Evolutionary conservation across 2,329 filamentous ascomycete species (phyloP), one percentile per base, ranked within the genome.

Genomic region (Ceratocystis diversiconidia): DNA sequence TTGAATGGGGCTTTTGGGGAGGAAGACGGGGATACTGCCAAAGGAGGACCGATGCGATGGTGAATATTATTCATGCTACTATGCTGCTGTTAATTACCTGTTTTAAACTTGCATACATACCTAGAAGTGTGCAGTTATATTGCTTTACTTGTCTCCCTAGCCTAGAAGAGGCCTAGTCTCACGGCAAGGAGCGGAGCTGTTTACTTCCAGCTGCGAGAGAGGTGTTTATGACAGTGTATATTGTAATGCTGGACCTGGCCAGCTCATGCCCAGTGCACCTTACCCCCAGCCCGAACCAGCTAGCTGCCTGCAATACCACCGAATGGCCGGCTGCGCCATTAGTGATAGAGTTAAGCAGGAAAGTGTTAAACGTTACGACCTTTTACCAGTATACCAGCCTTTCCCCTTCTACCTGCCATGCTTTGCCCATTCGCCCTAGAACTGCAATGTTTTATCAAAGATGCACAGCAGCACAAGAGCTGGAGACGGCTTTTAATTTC

Each of bases 271-370:
- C 55, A 32, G 28, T 59, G 55, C 55, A 50, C 19, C 28, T 19
- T 10, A 28, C 55, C 52, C 28, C 28, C 17, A 30, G 28, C 55
- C n/a, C 19, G 15, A 7, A 3, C 55, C 28, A 19, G 28, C 7
- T 59, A 15, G 36, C 36, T 52, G 5, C 25, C 32, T 30, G 28
- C 55, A 59, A 59, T 59, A 59, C 28, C 25, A 32, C 55, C 55
- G 55, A 59, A 59, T 17, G 25, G 55, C 55, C 55, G 55, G 55
- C 28, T 59, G 55, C 55, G 55, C 55, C n/a, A 59, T 59, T 59
- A 36, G 48, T 28, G 10, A 25, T 28, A 10, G 8, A 28, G 48
- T 25, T 25, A 52, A 15, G 48, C 3, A 25, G 19, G 8, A 10
- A 4, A 8, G 7, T 5, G 7, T 19, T 10, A 15, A 52, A 22